Conservation (phyloP, 176 grass and related monocot species). For the Carex littledalei region DNA sequence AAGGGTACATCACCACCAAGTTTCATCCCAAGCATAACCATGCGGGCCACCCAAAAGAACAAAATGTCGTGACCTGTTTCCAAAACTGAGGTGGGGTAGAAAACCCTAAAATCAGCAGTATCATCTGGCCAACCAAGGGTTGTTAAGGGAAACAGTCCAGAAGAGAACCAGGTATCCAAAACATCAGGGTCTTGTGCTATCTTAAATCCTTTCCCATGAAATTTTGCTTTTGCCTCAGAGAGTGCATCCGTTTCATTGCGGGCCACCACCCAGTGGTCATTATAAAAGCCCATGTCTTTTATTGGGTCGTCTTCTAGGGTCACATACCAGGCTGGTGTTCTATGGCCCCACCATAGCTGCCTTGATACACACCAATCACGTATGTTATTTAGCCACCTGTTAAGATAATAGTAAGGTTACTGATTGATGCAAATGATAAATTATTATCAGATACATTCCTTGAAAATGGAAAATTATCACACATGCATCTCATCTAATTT, state of each 20-base stretch:
- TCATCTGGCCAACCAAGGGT: conserved; percentile 81
- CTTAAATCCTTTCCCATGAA: conserved; percentile 47
- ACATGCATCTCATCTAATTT: neutral
- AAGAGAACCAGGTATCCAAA: conserved; percentile 88
- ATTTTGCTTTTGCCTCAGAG: conserved; percentile 51
- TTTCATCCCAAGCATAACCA: conserved; percentile 94
- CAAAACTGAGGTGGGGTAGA: conserved; percentile 83
- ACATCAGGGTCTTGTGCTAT: conserved; percentile 90
- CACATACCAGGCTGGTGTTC: conserved; percentile 79
- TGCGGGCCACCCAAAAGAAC: conserved; percentile 91
- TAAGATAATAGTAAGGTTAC: conserved; percentile 12
- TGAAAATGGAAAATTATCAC: neutral
- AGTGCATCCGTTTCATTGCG: conserved; percentile 68
- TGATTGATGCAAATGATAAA: neutral
- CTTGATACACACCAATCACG: conserved; percentile 93
- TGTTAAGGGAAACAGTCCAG: conserved; percentile 81
- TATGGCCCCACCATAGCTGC: conserved; percentile 95
- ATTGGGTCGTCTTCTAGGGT: conserved; percentile 55
- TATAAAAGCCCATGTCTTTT: conserved; percentile 53
- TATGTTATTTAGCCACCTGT: conserved; percentile 90
- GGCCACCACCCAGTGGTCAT: conserved; percentile 76
- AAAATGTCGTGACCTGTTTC: conserved; percentile 88
- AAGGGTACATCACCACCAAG: conserved; percentile 81
- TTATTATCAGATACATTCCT: neutral
- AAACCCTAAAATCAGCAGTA: conserved; percentile 58